Evolutionary conservation across 208 protist species (phyloP).

Genomic region (Trichomonas gallinae): DNA sequence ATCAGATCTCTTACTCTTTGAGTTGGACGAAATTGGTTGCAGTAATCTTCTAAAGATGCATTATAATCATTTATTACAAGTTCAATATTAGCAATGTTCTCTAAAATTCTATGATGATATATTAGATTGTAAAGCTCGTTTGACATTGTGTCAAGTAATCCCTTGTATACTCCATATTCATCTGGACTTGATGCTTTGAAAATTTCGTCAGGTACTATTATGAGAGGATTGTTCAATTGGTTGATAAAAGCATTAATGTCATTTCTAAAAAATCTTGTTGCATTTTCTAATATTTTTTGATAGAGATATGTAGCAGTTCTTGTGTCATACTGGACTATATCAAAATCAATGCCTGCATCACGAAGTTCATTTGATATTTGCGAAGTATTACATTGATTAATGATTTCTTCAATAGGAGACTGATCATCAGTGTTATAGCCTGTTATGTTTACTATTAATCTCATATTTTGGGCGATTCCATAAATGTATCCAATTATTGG

Average conservation of each 20-base stretch:
- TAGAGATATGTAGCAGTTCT: not conserved
- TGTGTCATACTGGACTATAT: not conserved
- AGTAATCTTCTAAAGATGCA: not conserved
- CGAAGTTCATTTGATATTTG: not conserved
- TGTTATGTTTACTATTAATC: not conserved
- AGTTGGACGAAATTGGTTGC: not conserved
- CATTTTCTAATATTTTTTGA: not conserved
- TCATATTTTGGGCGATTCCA: not conserved
- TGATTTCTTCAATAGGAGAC: not conserved
- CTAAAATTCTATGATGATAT: not conserved
- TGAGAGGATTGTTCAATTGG: not conserved
- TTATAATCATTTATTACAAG: not conserved
- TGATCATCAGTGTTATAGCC: not conserved
- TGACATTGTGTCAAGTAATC: not conserved
- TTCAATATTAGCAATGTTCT: not conserved
- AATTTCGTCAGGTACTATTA: not conserved
- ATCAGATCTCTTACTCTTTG: not conserved
- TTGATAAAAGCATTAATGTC: not conserved
- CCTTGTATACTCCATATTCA: not conserved
- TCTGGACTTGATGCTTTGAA: not conserved
- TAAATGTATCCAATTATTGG: not conserved
- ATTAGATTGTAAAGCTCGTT: not conserved
- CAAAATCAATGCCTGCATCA: not conserved
- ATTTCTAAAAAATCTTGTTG: not conserved
- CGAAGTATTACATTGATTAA: not conserved